Conservation (phyloP, 257 asterid species). For the Hygrophila difformis region DNA sequence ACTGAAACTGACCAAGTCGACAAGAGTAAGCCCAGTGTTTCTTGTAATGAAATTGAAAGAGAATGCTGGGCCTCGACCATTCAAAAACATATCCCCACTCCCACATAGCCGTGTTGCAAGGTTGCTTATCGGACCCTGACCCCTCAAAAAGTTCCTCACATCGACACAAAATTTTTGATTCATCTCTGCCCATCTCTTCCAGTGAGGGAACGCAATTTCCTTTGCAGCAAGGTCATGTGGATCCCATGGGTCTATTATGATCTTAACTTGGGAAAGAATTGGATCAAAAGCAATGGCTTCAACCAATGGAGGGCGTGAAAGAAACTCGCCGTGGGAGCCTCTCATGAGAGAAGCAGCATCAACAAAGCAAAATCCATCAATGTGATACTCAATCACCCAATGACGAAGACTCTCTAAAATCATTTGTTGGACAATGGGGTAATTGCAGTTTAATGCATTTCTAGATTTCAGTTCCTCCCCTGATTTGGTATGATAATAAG, state of each 20-base stretch:
- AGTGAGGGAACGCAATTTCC: constrained; percentile 64
- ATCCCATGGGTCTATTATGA: constrained; percentile 74
- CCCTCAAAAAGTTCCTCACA: constrained; percentile 75
- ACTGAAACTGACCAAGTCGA: constrained; percentile 86
- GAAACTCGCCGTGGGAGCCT: constrained; percentile 53
- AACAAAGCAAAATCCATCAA: constrained; percentile 79
- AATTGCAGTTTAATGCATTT: constrained; percentile 61
- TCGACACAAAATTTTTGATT: constrained; percentile 49
- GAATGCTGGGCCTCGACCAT: constrained; percentile 80
- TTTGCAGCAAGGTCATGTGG: constrained; percentile 32
- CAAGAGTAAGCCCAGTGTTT: constrained; percentile 67
- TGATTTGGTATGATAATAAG: constrained; percentile 28
- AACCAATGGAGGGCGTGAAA: constrained; percentile 78
- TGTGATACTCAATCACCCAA: constrained; percentile 77
- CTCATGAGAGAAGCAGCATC: constrained; percentile 56
- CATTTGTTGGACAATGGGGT: constrained; percentile 66
- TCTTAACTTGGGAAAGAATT: constrained; percentile 64
- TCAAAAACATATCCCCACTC: constrained; percentile 71
- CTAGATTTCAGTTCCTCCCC: constrained; percentile 23
- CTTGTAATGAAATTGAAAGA: constrained; percentile 70
- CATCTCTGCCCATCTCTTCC: constrained; percentile 98
- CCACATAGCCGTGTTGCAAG: constrained; percentile 92
- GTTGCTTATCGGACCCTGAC: constrained; percentile 54
- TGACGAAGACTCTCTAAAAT: constrained; percentile 75
- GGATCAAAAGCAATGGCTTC: constrained; percentile 93